Conservation (phyloP, 768 basidiomycete genomes). For the Trametes maxima region DNA sequence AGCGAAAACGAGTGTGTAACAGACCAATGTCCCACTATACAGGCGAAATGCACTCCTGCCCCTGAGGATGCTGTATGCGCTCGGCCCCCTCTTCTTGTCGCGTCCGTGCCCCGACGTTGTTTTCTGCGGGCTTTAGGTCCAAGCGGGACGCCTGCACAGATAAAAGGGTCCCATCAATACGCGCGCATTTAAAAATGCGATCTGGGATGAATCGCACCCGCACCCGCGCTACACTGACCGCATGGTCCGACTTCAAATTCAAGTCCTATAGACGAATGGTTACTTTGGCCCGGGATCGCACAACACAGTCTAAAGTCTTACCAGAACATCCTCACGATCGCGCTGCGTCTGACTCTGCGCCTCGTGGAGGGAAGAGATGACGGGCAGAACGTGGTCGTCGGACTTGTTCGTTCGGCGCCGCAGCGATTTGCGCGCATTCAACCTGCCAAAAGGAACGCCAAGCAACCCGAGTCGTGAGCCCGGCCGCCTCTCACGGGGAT, state of each 20-base stretch:
- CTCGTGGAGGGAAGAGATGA: conserved; percentile 19
- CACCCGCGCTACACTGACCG: conserved; percentile 1
- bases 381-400: conserved; percentile 17
- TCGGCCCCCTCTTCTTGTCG: not conserved
- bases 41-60: not conserved
- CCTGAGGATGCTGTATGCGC: not conserved
- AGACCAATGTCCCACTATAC: conserved; percentile 5
- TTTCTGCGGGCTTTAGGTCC: not conserved
- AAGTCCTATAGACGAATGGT: not conserved
- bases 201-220: not conserved
- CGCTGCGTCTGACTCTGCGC: conserved; percentile 15
- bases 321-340: not conserved
- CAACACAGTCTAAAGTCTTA: not conserved
- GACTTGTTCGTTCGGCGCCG: conserved; percentile 16
- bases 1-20: not conserved
- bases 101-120: not conserved
- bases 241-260: not conserved
- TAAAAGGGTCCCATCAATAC: not conserved
- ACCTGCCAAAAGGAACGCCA: conserved; percentile 5
- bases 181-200: not conserved
- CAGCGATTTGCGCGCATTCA: conserved; percentile 26
- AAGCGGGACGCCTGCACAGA: not conserved
- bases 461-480: not conserved
- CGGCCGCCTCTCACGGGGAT: not conserved
- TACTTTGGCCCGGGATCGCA: not conserved